Conservation (phyloP, 2,329 filamentous ascomycete species). For the Pyricularia sp. region DNA sequence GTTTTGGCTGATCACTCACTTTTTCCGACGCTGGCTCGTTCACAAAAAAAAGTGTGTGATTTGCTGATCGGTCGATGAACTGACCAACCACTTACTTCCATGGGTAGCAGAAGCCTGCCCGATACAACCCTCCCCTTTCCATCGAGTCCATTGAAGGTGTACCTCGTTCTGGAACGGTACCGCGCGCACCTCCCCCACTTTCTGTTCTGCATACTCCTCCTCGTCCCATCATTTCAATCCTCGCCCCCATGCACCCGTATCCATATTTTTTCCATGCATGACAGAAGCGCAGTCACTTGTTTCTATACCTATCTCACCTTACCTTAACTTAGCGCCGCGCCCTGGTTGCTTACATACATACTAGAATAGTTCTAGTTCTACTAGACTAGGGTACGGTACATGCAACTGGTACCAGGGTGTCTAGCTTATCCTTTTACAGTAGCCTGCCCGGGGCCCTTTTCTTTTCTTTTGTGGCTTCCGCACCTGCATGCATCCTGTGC, state of each 20-base stretch:
- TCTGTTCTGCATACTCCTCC: background rate
- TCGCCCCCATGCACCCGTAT: background rate
- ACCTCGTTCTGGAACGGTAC: background rate
- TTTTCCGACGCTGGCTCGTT: background rate
- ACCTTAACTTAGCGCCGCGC: background rate
- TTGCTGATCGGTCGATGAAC: background rate
- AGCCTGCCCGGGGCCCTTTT: background rate
- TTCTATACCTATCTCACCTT: background rate
- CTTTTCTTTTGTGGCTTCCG: background rate
- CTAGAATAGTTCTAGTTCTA: no score
- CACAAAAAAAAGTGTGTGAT: background rate
- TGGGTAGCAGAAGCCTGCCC: background rate
- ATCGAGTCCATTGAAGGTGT: background rate
- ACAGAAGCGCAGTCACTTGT: background rate
- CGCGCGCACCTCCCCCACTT: background rate
- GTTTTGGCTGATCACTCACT: background rate
- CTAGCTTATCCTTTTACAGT: background rate
- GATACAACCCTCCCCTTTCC: background rate
- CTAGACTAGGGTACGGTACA: background rate
- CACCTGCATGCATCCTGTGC: background rate
- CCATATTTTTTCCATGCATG: background rate
- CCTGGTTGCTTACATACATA: background rate
- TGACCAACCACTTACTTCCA: background rate
- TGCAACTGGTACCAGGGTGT: background rate
- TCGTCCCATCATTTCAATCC: background rate